Percentiles rank a stretch among this genome's conserved stretches.
Evolutionary conservation across 2,329 filamentous ascomycete genomes (phyloP).

Genomic region (Xylariaceae sp.): DNA sequence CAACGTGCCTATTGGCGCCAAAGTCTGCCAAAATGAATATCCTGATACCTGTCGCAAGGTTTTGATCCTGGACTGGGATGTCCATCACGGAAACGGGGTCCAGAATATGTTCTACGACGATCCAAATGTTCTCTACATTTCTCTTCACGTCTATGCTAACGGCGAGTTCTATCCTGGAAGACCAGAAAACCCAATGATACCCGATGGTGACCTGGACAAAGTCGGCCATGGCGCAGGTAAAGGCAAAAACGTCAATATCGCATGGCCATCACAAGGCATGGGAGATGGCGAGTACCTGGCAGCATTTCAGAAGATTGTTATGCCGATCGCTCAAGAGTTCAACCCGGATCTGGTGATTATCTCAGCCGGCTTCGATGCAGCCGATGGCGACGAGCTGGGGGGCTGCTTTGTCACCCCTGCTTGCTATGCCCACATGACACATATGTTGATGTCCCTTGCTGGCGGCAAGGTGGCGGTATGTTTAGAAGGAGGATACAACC

Average conservation of each 20-base stretch:
- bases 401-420: constrained; percentile 86
- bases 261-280: constrained; percentile 71
- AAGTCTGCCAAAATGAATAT: constrained; percentile 77
- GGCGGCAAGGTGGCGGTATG: constrained; percentile 87
- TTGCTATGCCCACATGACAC: constrained; percentile 97
- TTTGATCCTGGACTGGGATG: constrained; percentile 89
- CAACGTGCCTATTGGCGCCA: constrained; percentile 91
- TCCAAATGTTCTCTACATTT: constrained; percentile 93
- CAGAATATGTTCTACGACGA: constrained; percentile 96
- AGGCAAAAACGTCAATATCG: constrained; percentile 63
- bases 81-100: constrained; percentile 80
- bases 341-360: constrained; percentile 92
- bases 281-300: constrained; percentile 95
- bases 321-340: constrained; percentile 94
- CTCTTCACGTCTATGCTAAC: constrained; percentile 80
- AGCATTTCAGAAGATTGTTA: constrained; percentile 91
- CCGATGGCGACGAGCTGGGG: constrained; percentile 86
- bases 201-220: constrained; percentile 59
- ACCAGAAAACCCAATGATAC: constrained; percentile 52
- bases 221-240: constrained; percentile 52
- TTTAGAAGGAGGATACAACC: constrained; percentile 92
- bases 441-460: constrained; percentile 96
- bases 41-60: constrained; percentile 81
- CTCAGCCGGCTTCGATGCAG: constrained; percentile 93
- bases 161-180: constrained; percentile 80